Evolutionary conservation across 2,329 filamentous ascomycete genomes (phyloP).

Genomic region (Metarhizium humberi): DNA sequence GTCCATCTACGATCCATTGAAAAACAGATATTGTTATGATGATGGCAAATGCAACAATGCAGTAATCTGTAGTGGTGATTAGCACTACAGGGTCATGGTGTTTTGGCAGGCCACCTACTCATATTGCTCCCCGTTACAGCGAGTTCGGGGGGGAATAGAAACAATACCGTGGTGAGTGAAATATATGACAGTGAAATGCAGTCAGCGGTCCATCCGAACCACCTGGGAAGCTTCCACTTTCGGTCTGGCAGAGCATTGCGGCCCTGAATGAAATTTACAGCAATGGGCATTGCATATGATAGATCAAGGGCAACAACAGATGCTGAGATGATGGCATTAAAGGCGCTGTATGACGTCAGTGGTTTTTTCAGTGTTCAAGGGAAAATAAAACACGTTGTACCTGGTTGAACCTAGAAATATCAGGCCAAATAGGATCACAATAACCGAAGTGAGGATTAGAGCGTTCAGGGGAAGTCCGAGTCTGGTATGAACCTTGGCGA

Average conservation of each 20-base stretch:
- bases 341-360: constrained; percentile 35
- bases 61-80: constrained; percentile 24
- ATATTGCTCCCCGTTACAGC: constrained; percentile 59
- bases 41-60: constrained; percentile 35
- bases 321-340: constrained; percentile 62
- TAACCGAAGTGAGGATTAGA: constrained; percentile 46
- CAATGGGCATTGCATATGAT: constrained; percentile 65
- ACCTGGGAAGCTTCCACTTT: constrained; percentile 22
- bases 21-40: constrained; percentile 31
- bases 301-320: constrained; percentile 64
- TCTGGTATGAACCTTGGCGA: constrained; percentile 50
- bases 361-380: background rate
- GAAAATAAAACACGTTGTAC: background rate
- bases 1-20: constrained; percentile 36
- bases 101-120: constrained; percentile 28
- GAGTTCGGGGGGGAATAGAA: constrained; percentile 58
- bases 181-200: constrained; percentile 50
- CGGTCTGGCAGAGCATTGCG: constrained; percentile 51
- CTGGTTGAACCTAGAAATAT: constrained; percentile 57
- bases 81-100: background rate
- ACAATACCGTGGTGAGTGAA: constrained; percentile 58
- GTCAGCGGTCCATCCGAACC: constrained; percentile 27
- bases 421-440: constrained; percentile 59
- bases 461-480: constrained; percentile 60
- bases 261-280: constrained; percentile 57